Percentiles rank a stretch among this genome's conserved stretches.
Evolutionary conservation across 495 filamentous ascomycete species (phyloP).

Genomic region (Lichenothelia convexa): DNA sequence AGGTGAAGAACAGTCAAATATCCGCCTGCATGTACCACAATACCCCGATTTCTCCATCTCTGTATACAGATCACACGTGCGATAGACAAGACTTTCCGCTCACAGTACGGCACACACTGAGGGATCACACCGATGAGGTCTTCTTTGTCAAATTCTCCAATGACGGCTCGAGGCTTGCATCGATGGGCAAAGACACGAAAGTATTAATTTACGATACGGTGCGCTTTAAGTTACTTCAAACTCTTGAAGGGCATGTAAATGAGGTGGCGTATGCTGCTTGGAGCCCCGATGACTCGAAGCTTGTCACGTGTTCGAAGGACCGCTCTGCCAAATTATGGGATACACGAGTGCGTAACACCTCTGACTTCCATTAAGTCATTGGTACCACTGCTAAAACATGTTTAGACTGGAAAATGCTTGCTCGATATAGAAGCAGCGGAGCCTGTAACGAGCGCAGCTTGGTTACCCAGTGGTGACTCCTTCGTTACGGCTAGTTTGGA

Average conservation of each 20-base stretch:
- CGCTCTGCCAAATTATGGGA: constrained; percentile 64
- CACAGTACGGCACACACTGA: constrained; percentile 44
- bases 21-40: constrained; percentile 79
- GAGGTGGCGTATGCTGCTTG: constrained; percentile 64
- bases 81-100: constrained; percentile 63
- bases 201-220: constrained; percentile 71
- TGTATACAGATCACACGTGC: constrained; percentile 80
- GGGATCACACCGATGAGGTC: constrained; percentile 64
- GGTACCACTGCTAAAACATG: too few species aligned
- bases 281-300: constrained; percentile 75
- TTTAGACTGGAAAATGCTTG: constrained; percentile 51
- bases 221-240: constrained; percentile 45
- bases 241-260: constrained; percentile 41
- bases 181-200: constrained; percentile 52
- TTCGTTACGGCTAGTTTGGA: constrained; percentile 75
- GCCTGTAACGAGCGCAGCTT: constrained; percentile 69
- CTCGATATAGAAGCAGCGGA: constrained; percentile 50
- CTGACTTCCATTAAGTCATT: constrained; percentile 3
- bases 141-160: constrained; percentile 85
- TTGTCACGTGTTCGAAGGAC: constrained; percentile 69
- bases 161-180: constrained; percentile 68
- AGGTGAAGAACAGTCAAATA: constrained; percentile 70
- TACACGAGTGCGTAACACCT: constrained; percentile 37
- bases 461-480: constrained; percentile 58
- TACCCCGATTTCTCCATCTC: constrained; percentile 52